Percentiles rank a stretch among this genome's conserved stretches.
These are phyloP conservation scores for Volvariella volvacea DNA, from an alignment of 1,284 basidiomycete genomes.

Conservation along the genomic window DNA sequence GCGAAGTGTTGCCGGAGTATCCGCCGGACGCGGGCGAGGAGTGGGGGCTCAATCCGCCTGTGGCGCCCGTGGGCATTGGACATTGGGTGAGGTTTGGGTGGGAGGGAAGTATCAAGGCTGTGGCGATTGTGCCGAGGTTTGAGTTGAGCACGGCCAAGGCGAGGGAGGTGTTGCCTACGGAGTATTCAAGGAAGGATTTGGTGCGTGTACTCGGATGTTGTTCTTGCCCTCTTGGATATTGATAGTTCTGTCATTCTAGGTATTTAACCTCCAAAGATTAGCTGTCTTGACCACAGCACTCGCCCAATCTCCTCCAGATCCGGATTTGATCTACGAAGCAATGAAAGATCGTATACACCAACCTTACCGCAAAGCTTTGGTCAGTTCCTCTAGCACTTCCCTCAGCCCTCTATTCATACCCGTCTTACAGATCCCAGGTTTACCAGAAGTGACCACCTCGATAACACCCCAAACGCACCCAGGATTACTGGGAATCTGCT, in stretches of 20 bases:
- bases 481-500: slow-evolving; percentile 92
- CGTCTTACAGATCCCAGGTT: slow-evolving; percentile 80
- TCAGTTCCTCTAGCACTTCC: slow-evolving; percentile 29
- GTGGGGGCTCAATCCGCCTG: slow-evolving; percentile 87
- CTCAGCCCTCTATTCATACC: slow-evolving; percentile 2
- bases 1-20: slow-evolving; percentile 96
- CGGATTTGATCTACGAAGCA: slow-evolving; percentile 94
- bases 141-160: slow-evolving; percentile 97
- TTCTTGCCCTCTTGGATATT: slow-evolving; percentile 1
- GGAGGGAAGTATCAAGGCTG: slow-evolving; percentile 82
- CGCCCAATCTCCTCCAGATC: slow-evolving; percentile 84
- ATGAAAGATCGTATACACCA: slow-evolving; percentile 99
- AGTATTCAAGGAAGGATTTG: slow-evolving; percentile 87
- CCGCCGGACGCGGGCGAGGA: slow-evolving; percentile 86
- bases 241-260: slow-evolving; percentile 38
- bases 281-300: slow-evolving; percentile 98
- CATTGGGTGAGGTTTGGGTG: slow-evolving; percentile 93
- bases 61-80: slow-evolving; percentile 87
- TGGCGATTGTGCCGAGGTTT: slow-evolving; percentile 94
- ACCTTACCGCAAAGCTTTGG: slow-evolving; percentile 87
- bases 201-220: slow-evolving; percentile 41
- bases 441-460: slow-evolving; percentile 82
- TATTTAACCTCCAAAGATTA: slow-evolving; percentile 96
- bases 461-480: slow-evolving; percentile 89
- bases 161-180: slow-evolving; percentile 77